phyloP scores from a whole-genome alignment of 768 basidiomycete genomes.

The Xanthoconium stramineum region DNA sequence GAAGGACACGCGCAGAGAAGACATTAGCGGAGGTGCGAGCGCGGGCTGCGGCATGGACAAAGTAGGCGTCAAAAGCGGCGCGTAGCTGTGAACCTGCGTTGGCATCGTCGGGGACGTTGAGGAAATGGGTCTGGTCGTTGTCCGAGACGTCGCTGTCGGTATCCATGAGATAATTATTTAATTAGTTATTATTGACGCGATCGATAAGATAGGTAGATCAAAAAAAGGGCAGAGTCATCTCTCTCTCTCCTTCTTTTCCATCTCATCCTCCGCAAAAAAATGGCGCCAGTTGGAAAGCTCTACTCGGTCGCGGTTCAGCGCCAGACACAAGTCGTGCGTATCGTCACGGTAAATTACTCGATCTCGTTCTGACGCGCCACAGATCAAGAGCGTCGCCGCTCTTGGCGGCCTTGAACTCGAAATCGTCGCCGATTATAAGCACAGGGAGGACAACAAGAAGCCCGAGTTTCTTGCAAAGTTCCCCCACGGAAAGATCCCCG shows the following conservation, averaged over 20 bases:
- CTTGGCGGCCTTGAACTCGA: slow-evolving; percentile 57
- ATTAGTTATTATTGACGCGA: slow-evolving; percentile 18
- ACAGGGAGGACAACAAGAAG: slow-evolving; percentile 65
- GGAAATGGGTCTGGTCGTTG: slow-evolving; percentile 20
- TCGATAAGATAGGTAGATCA: slow-evolving; percentile 32
- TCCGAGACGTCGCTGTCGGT: slow-evolving; percentile 29
- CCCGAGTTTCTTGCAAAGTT: slow-evolving; percentile 73
- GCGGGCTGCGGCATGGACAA: slow-evolving; percentile 58
- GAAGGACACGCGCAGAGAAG: slow-evolving; percentile 72
- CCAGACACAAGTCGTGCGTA: slow-evolving; percentile 46
- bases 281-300: slow-evolving; percentile 62
- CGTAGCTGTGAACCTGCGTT: slow-evolving; percentile 23
- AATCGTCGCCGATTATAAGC: slow-evolving; percentile 50
- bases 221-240: slow-evolving; percentile 10
- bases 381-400: slow-evolving; percentile 59
- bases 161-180: slow-evolving; percentile 25
- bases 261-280: slow-evolving; percentile 35
- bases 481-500: slow-evolving; percentile 81
- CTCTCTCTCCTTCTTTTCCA: slow-evolving; percentile 18
- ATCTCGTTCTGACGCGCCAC: slow-evolving; percentile 3
- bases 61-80: slow-evolving; percentile 85
- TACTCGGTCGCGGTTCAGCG: slow-evolving; percentile 43
- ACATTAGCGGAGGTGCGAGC: slow-evolving; percentile 74
- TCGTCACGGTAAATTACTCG: neutral
- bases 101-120: slow-evolving; percentile 11